Conservation (phyloP, 805 yeast genomes). For the Lachancea thermotolerans region DNA sequence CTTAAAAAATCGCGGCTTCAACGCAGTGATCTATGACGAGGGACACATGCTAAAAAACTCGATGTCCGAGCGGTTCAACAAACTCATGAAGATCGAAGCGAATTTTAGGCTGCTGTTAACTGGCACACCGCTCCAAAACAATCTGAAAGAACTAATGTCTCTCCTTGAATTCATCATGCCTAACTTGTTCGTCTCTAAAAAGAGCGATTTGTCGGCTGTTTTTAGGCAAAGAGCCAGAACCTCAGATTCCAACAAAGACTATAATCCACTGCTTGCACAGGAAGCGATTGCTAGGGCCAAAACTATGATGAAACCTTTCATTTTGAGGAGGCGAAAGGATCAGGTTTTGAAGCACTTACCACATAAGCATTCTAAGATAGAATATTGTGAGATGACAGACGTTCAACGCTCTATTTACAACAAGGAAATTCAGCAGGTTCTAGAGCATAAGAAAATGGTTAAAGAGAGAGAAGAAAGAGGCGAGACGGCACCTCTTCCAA, state of each 20-base stretch:
- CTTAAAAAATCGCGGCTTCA: slow-evolving; percentile 65
- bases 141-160: slow-evolving; percentile 83
- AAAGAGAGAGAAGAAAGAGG: slow-evolving; percentile 23
- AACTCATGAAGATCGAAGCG: slow-evolving; percentile 77
- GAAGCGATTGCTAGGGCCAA: slow-evolving; percentile 92
- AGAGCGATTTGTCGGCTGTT: slow-evolving; percentile 72
- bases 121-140: slow-evolving; percentile 96
- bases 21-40: slow-evolving; percentile 91
- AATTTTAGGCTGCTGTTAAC: slow-evolving; percentile 82
- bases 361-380: slow-evolving; percentile 56
- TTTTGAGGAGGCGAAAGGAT: slow-evolving; percentile 81
- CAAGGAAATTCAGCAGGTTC: slow-evolving; percentile 42
- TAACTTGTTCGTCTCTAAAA: slow-evolving; percentile 65
- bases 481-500: slow-evolving; percentile 14
- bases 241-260: slow-evolving; percentile 42
- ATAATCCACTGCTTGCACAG: slow-evolving; percentile 77
- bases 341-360: slow-evolving; percentile 92
- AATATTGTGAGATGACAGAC: slow-evolving; percentile 55
- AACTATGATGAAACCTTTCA: slow-evolving; percentile 98
- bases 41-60: slow-evolving; percentile 96
- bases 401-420: slow-evolving; percentile 55
- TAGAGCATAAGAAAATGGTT: slow-evolving; percentile 29
- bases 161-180: slow-evolving; percentile 89
- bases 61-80: slow-evolving; percentile 75
- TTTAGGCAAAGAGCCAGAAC: slow-evolving; percentile 86